phyloP scores from a whole-genome alignment of 805 yeast species.

The Dipodascus albidus region DNA sequence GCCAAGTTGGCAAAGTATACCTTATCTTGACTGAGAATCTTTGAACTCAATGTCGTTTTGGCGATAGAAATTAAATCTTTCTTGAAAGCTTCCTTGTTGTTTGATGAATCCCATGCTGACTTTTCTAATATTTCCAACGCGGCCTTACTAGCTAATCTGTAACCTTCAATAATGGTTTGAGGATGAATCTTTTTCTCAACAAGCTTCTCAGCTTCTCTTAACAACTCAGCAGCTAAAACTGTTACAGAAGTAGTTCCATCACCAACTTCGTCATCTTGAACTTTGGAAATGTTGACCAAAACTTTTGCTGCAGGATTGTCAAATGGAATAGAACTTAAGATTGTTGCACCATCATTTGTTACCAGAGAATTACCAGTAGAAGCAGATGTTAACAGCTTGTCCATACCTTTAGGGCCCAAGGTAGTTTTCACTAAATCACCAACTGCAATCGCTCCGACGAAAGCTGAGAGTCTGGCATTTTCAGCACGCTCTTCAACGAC shows the following conservation, averaged over 20 bases:
- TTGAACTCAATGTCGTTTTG: constrained; percentile 85
- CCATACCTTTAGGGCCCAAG: constrained; percentile 98
- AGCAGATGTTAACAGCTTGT: constrained; percentile 81
- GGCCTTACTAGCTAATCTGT: constrained; percentile 75
- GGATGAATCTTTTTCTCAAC: constrained; percentile 94
- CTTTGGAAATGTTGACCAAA: constrained; percentile 84
- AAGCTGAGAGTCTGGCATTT: constrained; percentile 87
- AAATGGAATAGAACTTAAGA: constrained; percentile 82
- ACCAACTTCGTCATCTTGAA: constrained; percentile 97
- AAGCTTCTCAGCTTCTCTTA: constrained; percentile 89
- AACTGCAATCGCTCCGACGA: constrained; percentile 98
- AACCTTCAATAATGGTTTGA: constrained; percentile 94
- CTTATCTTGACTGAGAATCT: constrained; percentile 90
- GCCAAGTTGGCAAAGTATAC: constrained; percentile 82
- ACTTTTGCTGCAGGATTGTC: constrained; percentile 98
- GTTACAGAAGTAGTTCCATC: constrained; percentile 98
- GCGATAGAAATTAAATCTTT: constrained; percentile 79
- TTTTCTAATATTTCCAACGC: constrained; percentile 72
- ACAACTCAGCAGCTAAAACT: constrained; percentile 84
- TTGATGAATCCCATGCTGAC: constrained; percentile 64
- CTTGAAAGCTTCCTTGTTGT: constrained; percentile 47
- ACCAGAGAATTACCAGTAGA: constrained; percentile 68
- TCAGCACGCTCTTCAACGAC: constrained; percentile 55
- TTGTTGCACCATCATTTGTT: constrained; percentile 98
- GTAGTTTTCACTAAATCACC: constrained; percentile 94